These are phyloP conservation scores for Crotalaria pallida DNA, from an alignment of 306 rosid species.

Conservation along the genomic window DNA sequence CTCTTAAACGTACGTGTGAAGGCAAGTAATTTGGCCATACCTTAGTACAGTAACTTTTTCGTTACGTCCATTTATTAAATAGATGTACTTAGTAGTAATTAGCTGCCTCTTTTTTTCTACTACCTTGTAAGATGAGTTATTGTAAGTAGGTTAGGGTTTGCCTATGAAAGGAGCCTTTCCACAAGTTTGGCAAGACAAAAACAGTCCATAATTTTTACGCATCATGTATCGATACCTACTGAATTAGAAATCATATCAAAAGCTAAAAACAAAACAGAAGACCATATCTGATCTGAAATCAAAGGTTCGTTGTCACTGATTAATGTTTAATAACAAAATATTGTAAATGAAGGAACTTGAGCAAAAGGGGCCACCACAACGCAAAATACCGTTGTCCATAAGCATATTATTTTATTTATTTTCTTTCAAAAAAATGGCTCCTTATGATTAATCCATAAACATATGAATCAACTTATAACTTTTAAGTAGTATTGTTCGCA, in stretches of 20 bases:
- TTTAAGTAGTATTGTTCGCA: too few species aligned
- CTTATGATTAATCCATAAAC: too few species aligned
- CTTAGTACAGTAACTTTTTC: slow-evolving; percentile 6
- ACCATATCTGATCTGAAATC: neutral
- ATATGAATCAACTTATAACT: too few species aligned
- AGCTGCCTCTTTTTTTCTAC: neutral
- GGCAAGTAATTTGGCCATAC: slow-evolving; percentile 13
- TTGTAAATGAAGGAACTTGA: neutral
- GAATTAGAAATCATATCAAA: neutral
- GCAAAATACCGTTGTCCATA: too few species aligned
- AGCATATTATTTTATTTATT: too few species aligned
- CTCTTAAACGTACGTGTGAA: neutral
- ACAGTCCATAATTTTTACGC: neutral
- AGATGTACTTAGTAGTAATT: neutral
- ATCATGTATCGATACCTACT: neutral
- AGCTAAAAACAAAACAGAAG: neutral
- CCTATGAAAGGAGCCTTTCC: slow-evolving; percentile 20
- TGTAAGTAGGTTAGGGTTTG: neutral
- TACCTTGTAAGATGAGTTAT: neutral
- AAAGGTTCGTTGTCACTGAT: neutral
- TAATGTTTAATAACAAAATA: neutral
- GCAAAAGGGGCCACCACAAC: neutral
- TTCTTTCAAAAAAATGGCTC: too few species aligned
- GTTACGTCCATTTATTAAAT: neutral
- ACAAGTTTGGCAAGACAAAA: slow-evolving; percentile 9